Evolutionary conservation across 495 filamentous ascomycete species (phyloP).

Genomic region (Xylaria sp.): DNA sequence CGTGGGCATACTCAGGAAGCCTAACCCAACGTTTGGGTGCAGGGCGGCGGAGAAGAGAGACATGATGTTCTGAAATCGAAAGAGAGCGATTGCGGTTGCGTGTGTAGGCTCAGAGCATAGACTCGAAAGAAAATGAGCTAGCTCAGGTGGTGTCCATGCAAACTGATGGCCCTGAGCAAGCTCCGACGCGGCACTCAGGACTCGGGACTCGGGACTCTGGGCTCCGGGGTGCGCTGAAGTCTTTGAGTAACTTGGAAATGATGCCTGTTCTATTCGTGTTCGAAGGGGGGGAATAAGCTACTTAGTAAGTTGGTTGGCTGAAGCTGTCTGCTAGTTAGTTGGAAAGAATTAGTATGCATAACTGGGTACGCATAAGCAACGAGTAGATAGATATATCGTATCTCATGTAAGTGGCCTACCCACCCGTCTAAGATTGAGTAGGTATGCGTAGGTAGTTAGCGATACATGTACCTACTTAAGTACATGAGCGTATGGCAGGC

Average conservation of each 20-base stretch:
- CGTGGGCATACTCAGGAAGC: slow-evolving; percentile 71
- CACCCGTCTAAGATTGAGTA: not conserved
- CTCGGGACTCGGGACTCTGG: not conserved
- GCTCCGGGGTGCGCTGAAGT: not conserved
- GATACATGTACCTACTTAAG: not conserved
- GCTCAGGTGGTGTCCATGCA: not conserved
- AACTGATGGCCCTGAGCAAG: not conserved
- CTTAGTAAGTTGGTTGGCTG: not conserved
- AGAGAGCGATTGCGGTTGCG: not conserved
- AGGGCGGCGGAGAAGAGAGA: slow-evolving; percentile 71
- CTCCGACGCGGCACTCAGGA: not conserved
- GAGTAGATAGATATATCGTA: not conserved
- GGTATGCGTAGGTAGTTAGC: not conserved
- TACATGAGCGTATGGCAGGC: not conserved
- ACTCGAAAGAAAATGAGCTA: not conserved
- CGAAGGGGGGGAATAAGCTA: not conserved
- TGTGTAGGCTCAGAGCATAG: not conserved
- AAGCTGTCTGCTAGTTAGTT: not conserved
- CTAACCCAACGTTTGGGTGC: slow-evolving; percentile 76
- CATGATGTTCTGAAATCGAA: slow-evolving; percentile 43
- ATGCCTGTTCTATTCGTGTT: slow-evolving; percentile 6
- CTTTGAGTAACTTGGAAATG: not conserved
- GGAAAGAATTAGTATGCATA: not conserved
- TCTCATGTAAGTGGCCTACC: too few species aligned
- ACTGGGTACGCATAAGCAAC: not conserved